These are phyloP conservation scores for Suillus lakei DNA, from an alignment of 768 basidiomycete genomes.

Conservation along the genomic window DNA sequence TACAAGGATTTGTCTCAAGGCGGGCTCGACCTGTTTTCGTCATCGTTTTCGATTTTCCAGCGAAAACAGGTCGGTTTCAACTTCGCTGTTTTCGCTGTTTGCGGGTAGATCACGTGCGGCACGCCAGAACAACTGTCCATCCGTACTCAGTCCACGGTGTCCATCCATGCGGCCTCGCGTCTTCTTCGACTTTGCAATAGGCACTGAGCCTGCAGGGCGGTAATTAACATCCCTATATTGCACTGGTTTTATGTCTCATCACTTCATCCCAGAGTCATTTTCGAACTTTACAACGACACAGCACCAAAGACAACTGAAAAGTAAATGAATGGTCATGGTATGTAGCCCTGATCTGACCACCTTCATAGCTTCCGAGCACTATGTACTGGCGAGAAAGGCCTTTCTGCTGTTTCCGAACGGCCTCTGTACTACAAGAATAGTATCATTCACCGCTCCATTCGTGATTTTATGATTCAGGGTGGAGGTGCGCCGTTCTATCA, in stretches of 20 bases:
- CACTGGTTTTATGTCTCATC: conserved; percentile 12
- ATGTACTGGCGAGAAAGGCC: conserved; percentile 85
- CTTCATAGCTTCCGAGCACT: conserved; percentile 75
- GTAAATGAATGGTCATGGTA: conserved; percentile 43
- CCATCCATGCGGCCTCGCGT: conserved; percentile 51
- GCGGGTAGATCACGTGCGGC: conserved; percentile 5
- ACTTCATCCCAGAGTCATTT: conserved; percentile 55
- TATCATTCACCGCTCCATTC: conserved; percentile 79
- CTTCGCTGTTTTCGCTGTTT: too few relatives aligned
- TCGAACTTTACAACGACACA: conserved; percentile 76
- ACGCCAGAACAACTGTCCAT: not conserved
- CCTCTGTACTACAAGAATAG: conserved; percentile 85
- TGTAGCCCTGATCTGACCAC: conserved; percentile 16
- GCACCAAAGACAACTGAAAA: conserved; percentile 83
- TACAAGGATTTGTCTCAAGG: too few relatives aligned
- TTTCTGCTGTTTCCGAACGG: conserved; percentile 62
- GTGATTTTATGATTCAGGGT: conserved; percentile 81
- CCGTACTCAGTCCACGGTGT: not conserved
- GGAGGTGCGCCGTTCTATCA: conserved; percentile 53
- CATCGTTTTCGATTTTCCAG: too few relatives aligned
- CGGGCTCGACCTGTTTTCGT: too few relatives aligned
- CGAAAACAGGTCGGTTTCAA: too few relatives aligned
- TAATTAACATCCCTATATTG: conserved; percentile 24
- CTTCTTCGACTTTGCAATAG: conserved; percentile 70
- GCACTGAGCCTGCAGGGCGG: conserved; percentile 59